These are phyloP conservation scores for Microbotryum violaceum DNA, from an alignment of 1,284 basidiomycete species.

Conservation along the genomic window DNA sequence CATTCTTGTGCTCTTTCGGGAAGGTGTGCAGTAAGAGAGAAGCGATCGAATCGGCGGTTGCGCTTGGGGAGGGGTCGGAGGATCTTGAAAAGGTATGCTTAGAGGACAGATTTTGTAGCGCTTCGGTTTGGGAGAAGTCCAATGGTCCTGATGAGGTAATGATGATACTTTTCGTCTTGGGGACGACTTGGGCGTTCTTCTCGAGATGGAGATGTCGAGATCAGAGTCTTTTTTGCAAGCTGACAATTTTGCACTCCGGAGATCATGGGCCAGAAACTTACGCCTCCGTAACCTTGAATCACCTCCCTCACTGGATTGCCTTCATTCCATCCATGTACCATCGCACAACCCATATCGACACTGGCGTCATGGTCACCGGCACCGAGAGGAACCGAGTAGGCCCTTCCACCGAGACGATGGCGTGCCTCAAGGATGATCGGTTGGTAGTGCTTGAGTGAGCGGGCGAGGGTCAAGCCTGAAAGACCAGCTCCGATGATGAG, in stretches of 20 bases:
- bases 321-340: constrained; percentile 27
- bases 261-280: not conserved
- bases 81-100: constrained; percentile 12
- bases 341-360: constrained; percentile 8
- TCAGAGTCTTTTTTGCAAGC: not conserved
- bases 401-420: constrained; percentile 21
- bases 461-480: constrained; percentile 45
- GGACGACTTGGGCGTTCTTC: constrained; percentile 22
- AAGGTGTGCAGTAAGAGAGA: constrained; percentile 12
- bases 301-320: constrained; percentile 10
- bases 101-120: constrained; percentile 13
- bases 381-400: constrained; percentile 2
- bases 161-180: constrained; percentile 8
- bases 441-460: constrained; percentile 44
- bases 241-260: no score
- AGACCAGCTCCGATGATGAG: constrained; percentile 36
- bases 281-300: constrained; percentile 1
- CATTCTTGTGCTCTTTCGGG: not conserved
- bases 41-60: constrained; percentile 19
- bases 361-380: constrained; percentile 5
- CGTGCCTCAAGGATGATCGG: constrained; percentile 51
- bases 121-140: constrained; percentile 10
- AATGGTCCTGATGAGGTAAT: not conserved
- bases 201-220: no score
- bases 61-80: not conserved